These are phyloP conservation scores for Phylloporus rhodoxanthus DNA, from an alignment of 768 basidiomycete species.

Conservation along the genomic window DNA sequence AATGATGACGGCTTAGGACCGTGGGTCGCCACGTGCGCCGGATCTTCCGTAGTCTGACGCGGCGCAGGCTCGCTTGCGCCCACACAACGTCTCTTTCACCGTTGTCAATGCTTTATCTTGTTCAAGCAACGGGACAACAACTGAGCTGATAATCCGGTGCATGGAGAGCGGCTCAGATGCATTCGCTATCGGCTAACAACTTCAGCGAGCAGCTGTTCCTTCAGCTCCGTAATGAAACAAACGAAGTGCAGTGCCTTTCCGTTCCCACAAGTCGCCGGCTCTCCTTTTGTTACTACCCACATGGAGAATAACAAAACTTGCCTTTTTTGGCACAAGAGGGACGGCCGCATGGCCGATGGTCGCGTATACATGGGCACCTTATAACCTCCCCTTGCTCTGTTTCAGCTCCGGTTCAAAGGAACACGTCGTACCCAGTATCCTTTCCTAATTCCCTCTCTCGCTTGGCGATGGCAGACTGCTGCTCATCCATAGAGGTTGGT, in stretches of 20 bases:
- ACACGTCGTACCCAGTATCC: neutral
- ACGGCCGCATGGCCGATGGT: conserved; percentile 5
- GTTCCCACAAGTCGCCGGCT: conserved; percentile 9
- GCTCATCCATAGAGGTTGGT: conserved; percentile 29
- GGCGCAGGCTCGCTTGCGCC: conserved; percentile 16
- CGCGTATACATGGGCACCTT: conserved; percentile 8
- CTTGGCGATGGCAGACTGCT: conserved; percentile 20
- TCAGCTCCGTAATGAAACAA: conserved; percentile 13
- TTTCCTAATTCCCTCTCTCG: neutral
- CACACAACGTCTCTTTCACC: neutral
- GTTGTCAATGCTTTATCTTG: neutral
- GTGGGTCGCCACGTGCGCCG: conserved; percentile 27
- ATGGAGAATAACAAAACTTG: conserved; percentile 25
- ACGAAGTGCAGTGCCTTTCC: neutral
- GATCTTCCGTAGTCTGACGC: conserved; percentile 17
- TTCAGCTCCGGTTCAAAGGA: conserved; percentile 5
- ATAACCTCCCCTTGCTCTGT: conserved; percentile 10
- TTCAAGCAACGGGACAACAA: conserved; percentile 1
- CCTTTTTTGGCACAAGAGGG: conserved; percentile 29
- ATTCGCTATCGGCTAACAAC: neutral
- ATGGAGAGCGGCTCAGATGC: neutral
- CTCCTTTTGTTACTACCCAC: conserved; percentile 24
- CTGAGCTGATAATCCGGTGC: conserved; percentile 10
- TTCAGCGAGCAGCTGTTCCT: conserved; percentile 7
- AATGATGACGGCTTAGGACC: conserved; percentile 10